Evolutionary conservation across 2,329 filamentous ascomycete genomes (phyloP), one percentile per base, ranked within the genome.

Genomic region (Neonectria sp.): DNA sequence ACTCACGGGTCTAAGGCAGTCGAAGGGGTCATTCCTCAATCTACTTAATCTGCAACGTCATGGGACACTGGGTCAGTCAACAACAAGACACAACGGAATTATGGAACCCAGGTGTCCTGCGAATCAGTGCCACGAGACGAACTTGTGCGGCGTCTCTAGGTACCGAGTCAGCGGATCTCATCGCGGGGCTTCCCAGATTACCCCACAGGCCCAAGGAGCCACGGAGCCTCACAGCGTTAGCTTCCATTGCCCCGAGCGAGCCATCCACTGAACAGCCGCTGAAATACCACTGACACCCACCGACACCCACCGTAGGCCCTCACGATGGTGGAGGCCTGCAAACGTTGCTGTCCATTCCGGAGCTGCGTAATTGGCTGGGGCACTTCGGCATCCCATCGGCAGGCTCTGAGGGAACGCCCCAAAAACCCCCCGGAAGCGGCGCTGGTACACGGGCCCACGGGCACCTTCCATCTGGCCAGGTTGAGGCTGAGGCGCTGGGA

Each of bases 201-300:
- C 65, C 55, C 52, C 60, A 57, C 51, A 65, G 35, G 35, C 35
- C 35, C 48, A 33, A 43, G 35, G 15, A 37, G 27, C 33, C 53
- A 29, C 63, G 40, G 63, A 68, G 60, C 63, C 69, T 61, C 61
- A 65, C 55, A 51, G 33, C 37, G 49, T 57, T 71, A 67, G 70
- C 67, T 71, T 75, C 73, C 73, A 73, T 75, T 75, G 60, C 73
- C 67, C 73, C 73, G 73, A 70, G 45, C 46, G 12, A 49, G 29
- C 21, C 60, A 48, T 29, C 59, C 59, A 59, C 62, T 59, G 35
- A 63, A 60, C 63, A 29, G 48, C 63, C 60, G 58, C 55, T 51
- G 46, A 33, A 60, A 45, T 25, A 2, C 35, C 56, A 37, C 51
- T 49, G 35, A 55, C 59, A 53, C 21, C n/a, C 35, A n/a, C 46